Evolutionary conservation across 495 filamentous ascomycete species (phyloP), one percentile per base, ranked within the genome.

Genomic region (Penicillium dipodomyicola): DNA sequence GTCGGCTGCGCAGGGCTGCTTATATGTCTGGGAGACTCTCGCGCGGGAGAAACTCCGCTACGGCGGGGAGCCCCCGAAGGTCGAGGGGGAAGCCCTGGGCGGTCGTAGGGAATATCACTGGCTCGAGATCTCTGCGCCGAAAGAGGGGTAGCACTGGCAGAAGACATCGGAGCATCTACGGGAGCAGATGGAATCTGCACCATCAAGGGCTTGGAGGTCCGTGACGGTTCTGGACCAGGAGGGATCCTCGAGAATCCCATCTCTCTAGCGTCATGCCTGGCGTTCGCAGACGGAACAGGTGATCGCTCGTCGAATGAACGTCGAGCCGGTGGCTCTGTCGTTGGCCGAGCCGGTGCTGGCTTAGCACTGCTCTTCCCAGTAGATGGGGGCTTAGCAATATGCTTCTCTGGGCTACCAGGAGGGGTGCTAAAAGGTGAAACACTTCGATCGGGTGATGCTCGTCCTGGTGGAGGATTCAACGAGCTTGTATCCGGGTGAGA

Each of bases 341-440:
- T 57, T 43, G 71, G 63, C 5, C 66, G 64, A 32, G 59, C 48
- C n/a, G 59, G 63, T 12, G 63, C 56, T 39, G 51, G 60, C 23
- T 44, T 56, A 3, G 46, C 53, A 7, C 57, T 33, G 12, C 54
- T 37, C 51, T 61, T 67, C 11, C 35, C 44, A 14, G 60, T 20
- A 6, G 66, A 58, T 5, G 54, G 15, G 1, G 57, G 59, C 49
- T 67, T 71, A 10, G 65, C 27, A 2, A 70, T 48, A 6, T 77
- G 70, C 48, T 82, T 88, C 50, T 84, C 87, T 14, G 84, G 83
- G 61, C 87, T 95, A 53, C 84, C 87, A 14, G 93, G 92, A 11
- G 92, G 93, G 30, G 92, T 96, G 69, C 78, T 92, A 65, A 98
- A 97, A 0, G 94, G 93, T 6, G 94, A 97, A 1, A 88, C 75